Conservation (phyloP, 371 early-diverging fungal species). For the Mucor plumbeus region DNA sequence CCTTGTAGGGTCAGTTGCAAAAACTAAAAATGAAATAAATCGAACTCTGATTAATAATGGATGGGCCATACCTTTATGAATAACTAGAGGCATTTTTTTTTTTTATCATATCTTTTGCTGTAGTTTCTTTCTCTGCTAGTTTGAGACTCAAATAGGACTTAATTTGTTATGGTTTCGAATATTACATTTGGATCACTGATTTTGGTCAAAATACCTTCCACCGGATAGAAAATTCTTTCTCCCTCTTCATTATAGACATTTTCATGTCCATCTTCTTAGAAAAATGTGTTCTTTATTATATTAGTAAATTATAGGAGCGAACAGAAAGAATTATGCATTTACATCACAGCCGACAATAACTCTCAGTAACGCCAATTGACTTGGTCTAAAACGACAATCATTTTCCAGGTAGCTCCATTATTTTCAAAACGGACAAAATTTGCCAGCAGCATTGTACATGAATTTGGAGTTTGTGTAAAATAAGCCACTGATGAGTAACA, state of each 20-base stretch:
- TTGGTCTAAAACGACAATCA: too few species aligned
- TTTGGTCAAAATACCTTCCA: conserved; percentile 22
- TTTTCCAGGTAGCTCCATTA: too few species aligned
- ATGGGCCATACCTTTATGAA: too few species aligned
- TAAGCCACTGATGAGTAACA: conserved; percentile 11
- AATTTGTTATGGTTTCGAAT: conserved; percentile 22
- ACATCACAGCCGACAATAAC: background rate
- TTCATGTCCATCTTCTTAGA: conserved; percentile 20
- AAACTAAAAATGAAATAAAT: too few species aligned
- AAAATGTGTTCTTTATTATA: conserved; percentile 11
- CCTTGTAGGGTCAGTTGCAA: too few species aligned
- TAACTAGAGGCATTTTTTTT: too few species aligned
- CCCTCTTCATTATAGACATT: conserved; percentile 20
- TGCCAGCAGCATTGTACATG: too few species aligned
- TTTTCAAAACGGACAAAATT: too few species aligned
- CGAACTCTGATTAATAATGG: too few species aligned
- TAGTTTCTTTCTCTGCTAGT: too few species aligned
- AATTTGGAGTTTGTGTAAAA: background rate
- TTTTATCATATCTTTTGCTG: background rate
- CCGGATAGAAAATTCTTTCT: conserved; percentile 19
- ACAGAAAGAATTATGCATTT: background rate
- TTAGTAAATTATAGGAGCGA: too few species aligned
- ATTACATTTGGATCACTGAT: conserved; percentile 19
- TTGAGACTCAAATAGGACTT: background rate
- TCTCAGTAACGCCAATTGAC: too few species aligned